Percentiles rank a stretch among this genome's conserved stretches.
Evolutionary conservation across 2,329 filamentous ascomycete genomes (phyloP).

Genomic region (Metarhizium sp.): DNA sequence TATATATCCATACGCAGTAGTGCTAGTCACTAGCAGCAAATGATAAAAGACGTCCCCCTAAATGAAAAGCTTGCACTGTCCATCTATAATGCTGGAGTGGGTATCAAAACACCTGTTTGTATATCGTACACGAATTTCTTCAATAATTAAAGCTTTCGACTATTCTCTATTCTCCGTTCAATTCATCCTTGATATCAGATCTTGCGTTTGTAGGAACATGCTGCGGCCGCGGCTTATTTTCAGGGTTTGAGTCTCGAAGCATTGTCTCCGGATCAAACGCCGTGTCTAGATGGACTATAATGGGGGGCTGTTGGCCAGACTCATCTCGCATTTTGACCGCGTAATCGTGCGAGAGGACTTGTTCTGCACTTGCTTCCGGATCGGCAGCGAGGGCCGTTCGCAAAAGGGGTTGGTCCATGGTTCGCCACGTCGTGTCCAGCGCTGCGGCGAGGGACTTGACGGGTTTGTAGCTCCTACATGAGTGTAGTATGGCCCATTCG

Average conservation of each 20-base stretch:
- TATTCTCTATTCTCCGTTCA: background rate
- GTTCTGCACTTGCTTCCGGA: background rate
- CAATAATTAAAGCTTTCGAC: background rate
- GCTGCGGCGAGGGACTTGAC: slow-evolving; percentile 16
- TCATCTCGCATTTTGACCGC: slow-evolving; percentile 7
- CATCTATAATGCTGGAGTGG: background rate
- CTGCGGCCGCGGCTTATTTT: too few species aligned
- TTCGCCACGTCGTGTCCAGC: slow-evolving; percentile 16
- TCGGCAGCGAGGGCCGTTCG: too few species aligned
- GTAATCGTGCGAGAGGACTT: background rate
- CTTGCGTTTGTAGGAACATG: background rate
- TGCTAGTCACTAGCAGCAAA: background rate
- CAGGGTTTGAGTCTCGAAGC: background rate
- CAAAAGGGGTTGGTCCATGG: slow-evolving; percentile 13
- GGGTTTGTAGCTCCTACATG: slow-evolving; percentile 19
- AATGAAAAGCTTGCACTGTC: background rate
- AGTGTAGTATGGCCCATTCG: slow-evolving; percentile 21
- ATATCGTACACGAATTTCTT: background rate
- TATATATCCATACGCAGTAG: background rate
- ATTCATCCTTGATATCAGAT: background rate
- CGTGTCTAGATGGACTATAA: slow-evolving; percentile 3
- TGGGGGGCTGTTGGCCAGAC: background rate
- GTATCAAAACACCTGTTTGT: background rate
- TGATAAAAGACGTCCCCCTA: background rate
- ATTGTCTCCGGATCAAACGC: slow-evolving; percentile 4